Evolutionary conservation across 176 grass and related monocot genomes (phyloP).

Genomic region (Thinopyrum elongatum): DNA sequence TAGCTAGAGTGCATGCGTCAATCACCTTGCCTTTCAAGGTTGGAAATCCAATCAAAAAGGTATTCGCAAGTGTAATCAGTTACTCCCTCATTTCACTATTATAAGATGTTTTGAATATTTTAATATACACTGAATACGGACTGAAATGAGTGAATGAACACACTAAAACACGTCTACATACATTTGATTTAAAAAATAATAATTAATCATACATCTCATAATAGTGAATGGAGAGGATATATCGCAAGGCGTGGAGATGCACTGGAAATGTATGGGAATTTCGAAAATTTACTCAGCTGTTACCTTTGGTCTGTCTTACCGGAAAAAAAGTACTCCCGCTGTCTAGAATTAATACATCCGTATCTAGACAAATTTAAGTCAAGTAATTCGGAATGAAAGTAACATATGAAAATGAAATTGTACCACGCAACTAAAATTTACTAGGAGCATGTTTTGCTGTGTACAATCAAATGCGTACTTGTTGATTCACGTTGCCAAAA

Average conservation of each 20-base stretch:
- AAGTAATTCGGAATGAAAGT: background rate
- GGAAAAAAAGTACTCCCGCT: no score
- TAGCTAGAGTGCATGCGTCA: background rate
- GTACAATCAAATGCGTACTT: background rate
- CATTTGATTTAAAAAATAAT: no score
- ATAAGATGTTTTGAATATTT: no score
- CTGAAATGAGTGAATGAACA: no score
- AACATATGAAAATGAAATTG: background rate
- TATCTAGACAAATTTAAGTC: background rate
- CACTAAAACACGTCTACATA: no score
- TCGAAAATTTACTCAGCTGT: no score
- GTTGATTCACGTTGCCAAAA: background rate
- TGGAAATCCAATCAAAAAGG: background rate
- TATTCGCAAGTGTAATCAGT: slow-evolving; percentile 1
- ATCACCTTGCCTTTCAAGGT: background rate
- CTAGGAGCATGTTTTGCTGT: background rate
- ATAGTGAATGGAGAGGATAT: background rate
- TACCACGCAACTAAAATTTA: background rate
- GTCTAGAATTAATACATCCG: no score
- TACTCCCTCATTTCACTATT: background rate
- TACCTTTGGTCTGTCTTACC: no score
- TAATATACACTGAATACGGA: no score
- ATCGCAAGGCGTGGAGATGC: background rate
- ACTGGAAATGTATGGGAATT: background rate
- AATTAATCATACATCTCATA: no score